Base-by-base conservation (phyloP, 805 yeast genomes). In the Barnettozyma botsteinii region DNA sequence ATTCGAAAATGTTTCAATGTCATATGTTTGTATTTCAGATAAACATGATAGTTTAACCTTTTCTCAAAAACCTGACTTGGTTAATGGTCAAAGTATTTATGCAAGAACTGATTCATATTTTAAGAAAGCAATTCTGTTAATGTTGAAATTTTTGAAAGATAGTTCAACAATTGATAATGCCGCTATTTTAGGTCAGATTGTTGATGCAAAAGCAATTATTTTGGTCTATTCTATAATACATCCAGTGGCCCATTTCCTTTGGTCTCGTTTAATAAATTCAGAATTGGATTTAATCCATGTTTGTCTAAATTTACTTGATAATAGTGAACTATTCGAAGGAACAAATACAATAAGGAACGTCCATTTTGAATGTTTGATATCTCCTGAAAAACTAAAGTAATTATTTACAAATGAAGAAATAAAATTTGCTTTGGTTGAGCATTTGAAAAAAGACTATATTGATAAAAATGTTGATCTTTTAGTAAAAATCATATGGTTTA, bases 191-290 rank as follows among this genome's bases (percentile, higher is more conserved):
- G 56, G 51, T 0, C 36, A 45, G 5, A 27, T 50, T 4, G 31
- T 52, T 17, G 41, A 51, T 12, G 43, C 47, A 3, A 48, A 48
- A 17, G 47, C 48, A 20, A 33, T 52, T 8, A 31, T 53, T 5
- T 53, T 50, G 36, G 48, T 51, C 4, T 46, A 48, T 11, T 37
- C 48, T 7, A 35, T 49, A 2, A 45, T 49, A 1, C 56, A 51
- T 35, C 56, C 58, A 8, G 38, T 49, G 2, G 42, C 51, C 43
- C 45, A 7, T 18, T 37, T 1, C 33, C 52, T 1, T 28, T 50
- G 14, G 32, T 40, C 4, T 19, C 47, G 4, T 45, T 37, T 21
- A 20, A 43, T 14, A n/a, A 36, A 41, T 22, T 26, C 37, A 12
- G 25, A 34, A 8, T 33, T 44, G 7, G 52, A 49, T 33, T 35